Conservation (phyloP, 495 filamentous ascomycete genomes). For the Xylaria flabelliformis region DNA sequence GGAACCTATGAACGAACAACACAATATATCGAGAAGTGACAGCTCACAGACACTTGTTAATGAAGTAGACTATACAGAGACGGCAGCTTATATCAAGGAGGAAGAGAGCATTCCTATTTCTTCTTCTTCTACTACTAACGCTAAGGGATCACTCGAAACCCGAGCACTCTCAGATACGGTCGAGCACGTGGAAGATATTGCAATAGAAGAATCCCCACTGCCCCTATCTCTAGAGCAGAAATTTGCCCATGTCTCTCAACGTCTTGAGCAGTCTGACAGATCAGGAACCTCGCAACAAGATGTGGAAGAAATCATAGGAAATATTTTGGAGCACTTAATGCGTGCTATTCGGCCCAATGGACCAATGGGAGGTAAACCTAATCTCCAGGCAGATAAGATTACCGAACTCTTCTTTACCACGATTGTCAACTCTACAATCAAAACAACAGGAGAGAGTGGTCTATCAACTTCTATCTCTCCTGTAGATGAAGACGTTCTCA, state of each 20-base stretch:
- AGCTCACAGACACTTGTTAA: conserved; percentile 56
- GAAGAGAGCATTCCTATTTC: background rate
- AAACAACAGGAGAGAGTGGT: conserved; percentile 34
- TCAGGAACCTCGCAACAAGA: conserved; percentile 73
- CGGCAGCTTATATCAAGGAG: background rate
- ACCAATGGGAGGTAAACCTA: conserved; percentile 59
- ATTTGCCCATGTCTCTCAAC: conserved; percentile 44
- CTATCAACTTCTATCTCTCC: background rate
- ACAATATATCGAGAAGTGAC: conserved; percentile 43
- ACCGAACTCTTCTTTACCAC: conserved; percentile 65
- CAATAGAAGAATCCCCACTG: conserved; percentile 32
- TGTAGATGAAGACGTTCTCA: conserved; percentile 37
- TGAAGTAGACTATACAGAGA: conserved; percentile 36
- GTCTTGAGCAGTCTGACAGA: conserved; percentile 51
- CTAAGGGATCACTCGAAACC: background rate
- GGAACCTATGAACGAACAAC: conserved; percentile 33
- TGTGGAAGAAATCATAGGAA: conserved; percentile 93
- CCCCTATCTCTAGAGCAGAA: conserved; percentile 48
- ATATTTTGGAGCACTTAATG: conserved; percentile 86
- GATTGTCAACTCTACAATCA: conserved; percentile 50
- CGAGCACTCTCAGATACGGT: conserved; percentile 10
- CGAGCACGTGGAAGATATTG: conserved; percentile 31
- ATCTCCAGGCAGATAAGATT: conserved; percentile 75
- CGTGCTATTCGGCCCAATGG: conserved; percentile 76
- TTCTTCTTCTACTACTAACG: background rate